A percentile compares a stretch with the other conserved stretches of the same genome.
Conservation (phyloP, 805 yeast species). For the Barnettozyma wickerhamii region DNA sequence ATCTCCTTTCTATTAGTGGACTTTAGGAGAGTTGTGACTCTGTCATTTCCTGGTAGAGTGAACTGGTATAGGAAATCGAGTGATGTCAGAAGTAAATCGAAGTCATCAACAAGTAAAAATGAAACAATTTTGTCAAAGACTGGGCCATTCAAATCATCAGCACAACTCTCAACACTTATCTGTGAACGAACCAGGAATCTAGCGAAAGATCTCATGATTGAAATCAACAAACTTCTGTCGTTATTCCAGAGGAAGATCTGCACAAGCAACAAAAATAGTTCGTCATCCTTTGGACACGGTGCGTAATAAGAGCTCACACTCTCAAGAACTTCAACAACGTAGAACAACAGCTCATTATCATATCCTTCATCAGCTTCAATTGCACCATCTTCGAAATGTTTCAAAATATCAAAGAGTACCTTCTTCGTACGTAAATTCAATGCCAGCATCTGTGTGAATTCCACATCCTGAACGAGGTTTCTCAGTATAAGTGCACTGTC, state of each 20-base stretch:
- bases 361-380: conserved; percentile 26
- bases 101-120: conserved; percentile 58
- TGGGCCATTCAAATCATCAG: conserved; percentile 41
- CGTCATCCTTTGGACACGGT: conserved; percentile 68
- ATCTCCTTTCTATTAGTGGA: conserved; percentile 46
- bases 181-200: conserved; percentile 67
- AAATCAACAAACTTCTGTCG: conserved; percentile 68
- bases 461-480: conserved; percentile 79
- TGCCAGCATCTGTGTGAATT: conserved; percentile 75
- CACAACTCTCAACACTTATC: conserved; percentile 42
- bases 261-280: conserved; percentile 54
- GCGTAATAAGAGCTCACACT: conserved; percentile 78
- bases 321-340: conserved; percentile 77
- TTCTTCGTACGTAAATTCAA: conserved; percentile 44
- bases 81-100: conserved; percentile 66
- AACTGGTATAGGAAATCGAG: conserved; percentile 83
- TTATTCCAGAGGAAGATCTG: conserved; percentile 44
- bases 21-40: conserved; percentile 49
- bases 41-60: conserved; percentile 55
- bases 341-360: conserved; percentile 56
- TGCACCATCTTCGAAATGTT: conserved; percentile 16
- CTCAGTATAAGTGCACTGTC: conserved; percentile 52
- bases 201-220: conserved; percentile 71
- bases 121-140: conserved; percentile 53
- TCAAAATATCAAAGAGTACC: conserved; percentile 40